phyloP scores from a whole-genome alignment of 2,329 filamentous ascomycete species.

The Massarina eburnea region DNA sequence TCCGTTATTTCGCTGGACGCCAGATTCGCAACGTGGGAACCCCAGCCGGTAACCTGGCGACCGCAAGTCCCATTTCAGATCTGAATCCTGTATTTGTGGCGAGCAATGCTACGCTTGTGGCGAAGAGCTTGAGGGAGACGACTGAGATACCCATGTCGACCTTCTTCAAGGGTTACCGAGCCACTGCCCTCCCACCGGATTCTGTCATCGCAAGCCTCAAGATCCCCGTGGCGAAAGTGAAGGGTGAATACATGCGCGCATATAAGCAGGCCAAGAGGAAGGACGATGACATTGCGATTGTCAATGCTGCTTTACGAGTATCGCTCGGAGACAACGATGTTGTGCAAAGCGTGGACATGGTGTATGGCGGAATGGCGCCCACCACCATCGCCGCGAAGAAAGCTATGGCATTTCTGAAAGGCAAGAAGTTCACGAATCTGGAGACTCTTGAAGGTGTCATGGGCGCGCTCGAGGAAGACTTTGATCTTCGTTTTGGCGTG shows the following conservation, averaged over 20 bases:
- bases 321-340: conserved; percentile 67
- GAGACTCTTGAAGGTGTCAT: conserved; percentile 86
- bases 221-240: conserved; percentile 74
- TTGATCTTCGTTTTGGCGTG: conserved; percentile 84
- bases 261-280: conserved; percentile 98
- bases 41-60: conserved; percentile 89
- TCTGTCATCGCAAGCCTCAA: conserved; percentile 83
- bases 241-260: conserved; percentile 80
- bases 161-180: conserved; percentile 91
- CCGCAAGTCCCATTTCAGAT: conserved; percentile 94
- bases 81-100: conserved; percentile 92
- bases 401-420: conserved; percentile 71
- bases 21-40: conserved; percentile 98
- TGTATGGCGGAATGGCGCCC: conserved; percentile 94
- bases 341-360: conserved; percentile 75
- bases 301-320: conserved; percentile 82
- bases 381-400: conserved; percentile 85
- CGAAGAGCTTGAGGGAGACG: conserved; percentile 72
- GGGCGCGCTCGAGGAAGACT: conserved; percentile 85
- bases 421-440: conserved; percentile 77
- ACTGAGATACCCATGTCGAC: conserved; percentile 86
- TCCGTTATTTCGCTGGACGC: conserved; percentile 90
- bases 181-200: conserved; percentile 77
- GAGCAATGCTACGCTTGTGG: conserved; percentile 77
- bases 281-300: conserved; percentile 97